Conservation (phyloP, 2,329 filamentous ascomycete genomes). For the Fusarium siculi region DNA sequence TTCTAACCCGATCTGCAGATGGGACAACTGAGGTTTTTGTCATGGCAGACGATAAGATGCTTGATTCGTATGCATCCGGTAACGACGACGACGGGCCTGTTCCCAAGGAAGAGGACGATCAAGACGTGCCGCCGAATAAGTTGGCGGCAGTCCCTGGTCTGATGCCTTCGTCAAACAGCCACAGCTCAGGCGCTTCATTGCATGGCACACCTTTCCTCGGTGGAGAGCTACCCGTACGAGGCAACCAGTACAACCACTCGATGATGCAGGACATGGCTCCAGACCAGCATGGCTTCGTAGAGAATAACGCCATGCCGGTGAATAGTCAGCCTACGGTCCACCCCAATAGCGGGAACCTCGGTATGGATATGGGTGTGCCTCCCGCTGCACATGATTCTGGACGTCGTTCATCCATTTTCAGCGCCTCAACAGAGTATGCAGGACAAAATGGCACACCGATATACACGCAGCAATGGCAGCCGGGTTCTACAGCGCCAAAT, state of each 20-base stretch:
- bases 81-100: conserved; percentile 55
- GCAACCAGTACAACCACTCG: conserved; percentile 53
- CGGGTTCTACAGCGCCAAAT: conserved; percentile 54
- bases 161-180: conserved; percentile 50
- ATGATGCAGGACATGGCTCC: conserved; percentile 56
- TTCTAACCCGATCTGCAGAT: conserved; percentile 51
- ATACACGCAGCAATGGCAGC: conserved; percentile 59
- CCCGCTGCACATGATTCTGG: conserved; percentile 56
- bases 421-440: conserved; percentile 54
- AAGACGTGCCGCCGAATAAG: conserved; percentile 52
- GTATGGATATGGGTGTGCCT: conserved; percentile 58
- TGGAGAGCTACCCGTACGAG: conserved; percentile 57
- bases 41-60: conserved; percentile 63
- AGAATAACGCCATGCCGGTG: conserved; percentile 50
- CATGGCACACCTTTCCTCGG: conserved; percentile 53
- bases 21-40: conserved; percentile 60
- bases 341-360: conserved; percentile 48
- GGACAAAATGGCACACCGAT: conserved; percentile 51
- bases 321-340: conserved; percentile 50
- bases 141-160: conserved; percentile 48
- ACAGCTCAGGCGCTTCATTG: conserved; percentile 48
- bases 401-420: conserved; percentile 58
- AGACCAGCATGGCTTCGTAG: conserved; percentile 56
- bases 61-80: conserved; percentile 60
- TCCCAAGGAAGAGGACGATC: conserved; percentile 58